Evolutionary conservation across 176 grass and related monocot species (phyloP).

Genomic region (Ampelocalamus luodianensis): DNA sequence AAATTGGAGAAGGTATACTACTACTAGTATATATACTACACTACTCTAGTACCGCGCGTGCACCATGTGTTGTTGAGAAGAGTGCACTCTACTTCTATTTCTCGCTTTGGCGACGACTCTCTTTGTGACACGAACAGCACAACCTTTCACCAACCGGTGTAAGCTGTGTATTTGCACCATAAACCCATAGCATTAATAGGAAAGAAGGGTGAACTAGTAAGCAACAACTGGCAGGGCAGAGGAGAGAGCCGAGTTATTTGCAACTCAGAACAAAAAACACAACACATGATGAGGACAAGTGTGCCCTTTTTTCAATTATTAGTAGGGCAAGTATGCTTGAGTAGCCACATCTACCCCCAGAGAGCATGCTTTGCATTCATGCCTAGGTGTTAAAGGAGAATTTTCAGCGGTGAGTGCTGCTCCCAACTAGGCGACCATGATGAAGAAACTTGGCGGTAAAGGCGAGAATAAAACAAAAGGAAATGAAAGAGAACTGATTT

Average conservation of each 20-base stretch:
- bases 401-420: neutral
- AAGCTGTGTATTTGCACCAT: neutral
- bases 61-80: neutral
- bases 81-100: neutral
- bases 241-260: neutral
- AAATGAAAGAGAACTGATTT: neutral
- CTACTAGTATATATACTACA: neutral
- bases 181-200: neutral
- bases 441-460: neutral
- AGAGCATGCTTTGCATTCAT: neutral
- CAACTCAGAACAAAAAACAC: neutral
- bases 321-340: conserved; percentile 1
- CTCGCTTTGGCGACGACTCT: neutral
- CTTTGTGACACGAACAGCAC: neutral
- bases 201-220: too few relatives aligned
- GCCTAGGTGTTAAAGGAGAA: neutral
- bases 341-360: neutral
- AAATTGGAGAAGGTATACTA: neutral
- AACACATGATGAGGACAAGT: neutral
- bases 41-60: neutral
- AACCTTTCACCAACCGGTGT: neutral
- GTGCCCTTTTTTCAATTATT: neutral
- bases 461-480: neutral
- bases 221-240: neutral
- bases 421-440: neutral